Evolutionary conservation across 345 rosid genomes (phyloP).

Genomic region (Heritiera littoralis): DNA sequence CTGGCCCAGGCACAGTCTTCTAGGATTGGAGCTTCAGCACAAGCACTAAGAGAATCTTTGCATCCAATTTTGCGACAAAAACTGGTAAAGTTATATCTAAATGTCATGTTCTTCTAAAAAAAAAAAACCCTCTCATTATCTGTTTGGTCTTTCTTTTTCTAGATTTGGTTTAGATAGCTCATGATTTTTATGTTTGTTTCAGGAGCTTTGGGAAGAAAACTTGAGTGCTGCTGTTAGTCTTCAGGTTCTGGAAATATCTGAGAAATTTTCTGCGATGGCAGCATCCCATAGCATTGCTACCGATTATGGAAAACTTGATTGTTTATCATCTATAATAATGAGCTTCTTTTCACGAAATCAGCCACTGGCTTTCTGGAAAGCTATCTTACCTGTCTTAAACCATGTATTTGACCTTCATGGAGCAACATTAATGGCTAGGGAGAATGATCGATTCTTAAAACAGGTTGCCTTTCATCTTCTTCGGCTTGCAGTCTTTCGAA

Average conservation of each 20-base stretch:
- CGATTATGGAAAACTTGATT: conserved; percentile 95
- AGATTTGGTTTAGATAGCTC: conserved; percentile 22
- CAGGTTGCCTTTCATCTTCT: conserved; percentile 98
- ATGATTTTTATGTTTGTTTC: conserved; percentile 32
- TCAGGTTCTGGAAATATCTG: conserved; percentile 93
- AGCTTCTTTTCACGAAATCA: conserved; percentile 94
- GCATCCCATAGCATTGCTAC: conserved; percentile 92
- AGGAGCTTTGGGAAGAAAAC: conserved; percentile 99
- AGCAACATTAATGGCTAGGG: conserved; percentile 95
- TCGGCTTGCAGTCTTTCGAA: conserved; percentile 92
- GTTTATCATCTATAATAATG: conserved; percentile 80
- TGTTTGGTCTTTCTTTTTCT: conserved; percentile 11
- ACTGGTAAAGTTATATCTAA: conserved; percentile 51
- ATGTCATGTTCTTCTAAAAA: not conserved
- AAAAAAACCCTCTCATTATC: not conserved
- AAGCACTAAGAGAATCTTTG: conserved; percentile 94
- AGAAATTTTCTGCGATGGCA: conserved; percentile 83
- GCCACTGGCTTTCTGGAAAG: conserved; percentile 86
- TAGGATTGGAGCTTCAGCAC: conserved; percentile 97
- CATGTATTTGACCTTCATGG: conserved; percentile 88
- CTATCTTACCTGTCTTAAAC: conserved; percentile 80
- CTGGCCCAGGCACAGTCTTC: conserved; percentile 98
- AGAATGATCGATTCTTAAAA: conserved; percentile 97
- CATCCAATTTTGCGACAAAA: conserved; percentile 96
- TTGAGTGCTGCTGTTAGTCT: conserved; percentile 96